Evolutionary conservation across 192 early-diverging fungal species (phyloP), one percentile per base, ranked within the genome.

Genomic region (Funneliformis geosporum): DNA sequence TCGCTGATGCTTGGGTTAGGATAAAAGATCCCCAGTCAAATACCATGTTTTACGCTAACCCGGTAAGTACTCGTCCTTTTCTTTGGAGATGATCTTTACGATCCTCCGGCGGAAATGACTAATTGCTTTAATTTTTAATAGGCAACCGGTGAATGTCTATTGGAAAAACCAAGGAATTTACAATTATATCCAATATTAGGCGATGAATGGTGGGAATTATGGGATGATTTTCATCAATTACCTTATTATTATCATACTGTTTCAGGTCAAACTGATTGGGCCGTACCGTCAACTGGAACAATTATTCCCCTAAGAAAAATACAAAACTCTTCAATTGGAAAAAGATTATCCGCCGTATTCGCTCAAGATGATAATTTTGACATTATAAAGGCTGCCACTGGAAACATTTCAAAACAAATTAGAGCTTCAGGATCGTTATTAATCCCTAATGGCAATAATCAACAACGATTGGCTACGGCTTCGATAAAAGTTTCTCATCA

Each of bases 121-220:
- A 59, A 55, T 18, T 67, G 60, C 46, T 38, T 60, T 7, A 8
- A 23, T 76, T 40, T 75, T 27, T 73, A 44, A 28, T 75, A 55
- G 46, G 33, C 14, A 75, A 75, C 59, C 0, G 59, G 73, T 1
- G 73, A 61, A 39, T 61, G 59, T 75, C 18, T 59, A n/a, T 60
- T 44, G 55, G 73, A 61, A 18, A 23, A 21, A n/a, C 73, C 50
- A 28, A 28, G 25, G 25, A 38, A 75, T 25, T 6, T 83, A 33
- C 79, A 21, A 0, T 80, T 76, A 59, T 55, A 27, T 47, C 44
- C 60, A 11, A 11, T 38, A 60, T 42, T 55, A 39, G 59, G 44
- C 25, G 90, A 90, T 81, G 97, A 99, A 81, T 99, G 96, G 95
- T 99, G 97, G 97, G 96, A 99, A 87, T 90, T 97, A 39, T 92